Evolutionary conservation across 495 filamentous ascomycete genomes (phyloP).

Genomic region (Zalerion maritima): DNA sequence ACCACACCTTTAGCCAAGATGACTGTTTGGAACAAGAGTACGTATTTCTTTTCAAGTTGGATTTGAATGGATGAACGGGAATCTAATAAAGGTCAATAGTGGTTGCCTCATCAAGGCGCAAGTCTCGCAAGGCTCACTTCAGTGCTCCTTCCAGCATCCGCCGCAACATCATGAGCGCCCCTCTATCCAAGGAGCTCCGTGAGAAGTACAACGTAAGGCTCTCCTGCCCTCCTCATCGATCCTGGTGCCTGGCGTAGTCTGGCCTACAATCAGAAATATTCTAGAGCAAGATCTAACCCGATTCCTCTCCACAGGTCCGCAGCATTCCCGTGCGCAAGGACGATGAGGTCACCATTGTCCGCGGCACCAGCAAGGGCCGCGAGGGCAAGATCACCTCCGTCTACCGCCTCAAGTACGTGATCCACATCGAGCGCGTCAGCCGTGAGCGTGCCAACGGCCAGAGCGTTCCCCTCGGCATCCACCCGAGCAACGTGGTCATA

Average conservation of each 20-base stretch:
- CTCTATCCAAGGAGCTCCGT: constrained; percentile 85
- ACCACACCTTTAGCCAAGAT: no score
- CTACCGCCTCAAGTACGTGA: constrained; percentile 94
- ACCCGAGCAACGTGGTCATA: constrained; percentile 86
- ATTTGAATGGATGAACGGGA: no score
- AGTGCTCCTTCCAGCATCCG: constrained; percentile 78
- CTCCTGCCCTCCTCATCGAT: constrained; percentile 1
- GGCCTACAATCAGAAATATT: constrained; percentile 1
- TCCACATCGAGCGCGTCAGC: constrained; percentile 83
- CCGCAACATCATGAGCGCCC: constrained; percentile 85
- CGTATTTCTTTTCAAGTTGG: no score
- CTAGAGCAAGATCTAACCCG: constrained; percentile 5
- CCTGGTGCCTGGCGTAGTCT: constrained; percentile 2
- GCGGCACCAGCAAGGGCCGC: constrained; percentile 83
- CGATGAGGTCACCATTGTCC: constrained; percentile 82
- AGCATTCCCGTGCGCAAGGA: constrained; percentile 96
- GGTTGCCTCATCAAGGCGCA: constrained; percentile 75
- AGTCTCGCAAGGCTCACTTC: constrained; percentile 97
- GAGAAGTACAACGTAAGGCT: constrained; percentile 82
- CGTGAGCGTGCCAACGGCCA: constrained; percentile 92
- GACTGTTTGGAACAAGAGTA: no score
- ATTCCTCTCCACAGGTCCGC: constrained; percentile 49
- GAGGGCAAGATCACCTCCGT: constrained; percentile 90
- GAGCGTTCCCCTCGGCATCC: constrained; percentile 74
- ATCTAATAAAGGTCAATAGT: no score